Evolutionary conservation across 2,329 filamentous ascomycete genomes (phyloP).

Genomic region (Aureobasidium subglaciale): DNA sequence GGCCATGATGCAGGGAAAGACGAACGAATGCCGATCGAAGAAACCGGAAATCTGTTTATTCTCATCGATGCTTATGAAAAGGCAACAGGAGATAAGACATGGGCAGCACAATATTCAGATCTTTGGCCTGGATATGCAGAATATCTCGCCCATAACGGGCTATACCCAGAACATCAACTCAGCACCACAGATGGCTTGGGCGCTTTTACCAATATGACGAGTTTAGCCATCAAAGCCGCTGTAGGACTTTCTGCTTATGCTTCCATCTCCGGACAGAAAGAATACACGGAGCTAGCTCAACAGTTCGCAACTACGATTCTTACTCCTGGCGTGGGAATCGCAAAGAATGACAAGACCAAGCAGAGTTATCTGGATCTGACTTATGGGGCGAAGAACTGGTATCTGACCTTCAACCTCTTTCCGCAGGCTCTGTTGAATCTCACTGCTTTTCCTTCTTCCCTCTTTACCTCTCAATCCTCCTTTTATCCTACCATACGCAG

Average conservation of each 20-base stretch:
- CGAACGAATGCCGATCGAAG: conserved; percentile 32
- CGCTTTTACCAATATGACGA: conserved; percentile 38
- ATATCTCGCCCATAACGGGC: conserved; percentile 34
- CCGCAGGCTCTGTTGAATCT: conserved; percentile 41
- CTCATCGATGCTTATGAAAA: conserved; percentile 43
- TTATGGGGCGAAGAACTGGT: background rate
- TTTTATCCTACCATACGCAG: conserved; percentile 33
- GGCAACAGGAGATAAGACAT: conserved; percentile 33
- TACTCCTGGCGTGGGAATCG: conserved; percentile 7
- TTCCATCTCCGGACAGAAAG: conserved; percentile 29
- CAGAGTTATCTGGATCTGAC: background rate
- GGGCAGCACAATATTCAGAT: conserved; percentile 29
- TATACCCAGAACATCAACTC: conserved; percentile 35
- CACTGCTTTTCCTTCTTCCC: conserved; percentile 29
- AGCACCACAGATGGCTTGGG: conserved; percentile 39
- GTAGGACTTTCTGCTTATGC: conserved; percentile 42
- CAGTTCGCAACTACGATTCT: conserved; percentile 27
- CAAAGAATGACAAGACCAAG: background rate
- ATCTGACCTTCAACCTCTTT: conserved; percentile 25
- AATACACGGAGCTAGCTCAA: conserved; percentile 33
- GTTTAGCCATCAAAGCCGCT: conserved; percentile 41
- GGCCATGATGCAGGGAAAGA: conserved; percentile 26
- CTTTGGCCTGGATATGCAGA: conserved; percentile 30
- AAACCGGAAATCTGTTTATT: conserved; percentile 48
- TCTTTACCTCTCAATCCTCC: conserved; percentile 20